Conservation (phyloP, 1,284 basidiomycete species). For the Apiotrichum montevideense region DNA sequence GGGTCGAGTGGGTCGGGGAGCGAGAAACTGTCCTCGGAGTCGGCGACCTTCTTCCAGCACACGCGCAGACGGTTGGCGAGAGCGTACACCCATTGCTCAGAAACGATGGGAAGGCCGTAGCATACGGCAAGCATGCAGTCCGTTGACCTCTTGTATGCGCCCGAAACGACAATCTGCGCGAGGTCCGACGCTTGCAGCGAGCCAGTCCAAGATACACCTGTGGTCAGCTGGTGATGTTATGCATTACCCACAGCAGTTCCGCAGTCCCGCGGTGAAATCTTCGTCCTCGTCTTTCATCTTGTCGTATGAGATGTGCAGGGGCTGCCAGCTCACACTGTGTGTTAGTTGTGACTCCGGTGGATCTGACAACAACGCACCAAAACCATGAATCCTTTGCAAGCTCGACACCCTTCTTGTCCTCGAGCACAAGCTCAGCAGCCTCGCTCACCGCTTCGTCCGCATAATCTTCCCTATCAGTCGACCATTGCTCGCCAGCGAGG, state of each 20-base stretch:
- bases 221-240: not conserved
- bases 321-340: conserved; percentile 11
- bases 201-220: conserved; percentile 29
- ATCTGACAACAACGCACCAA: conserved; percentile 17
- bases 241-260: conserved; percentile 23
- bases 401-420: conserved; percentile 16
- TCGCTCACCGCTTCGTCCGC: conserved; percentile 6
- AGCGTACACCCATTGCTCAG: conserved; percentile 24
- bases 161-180: conserved; percentile 24
- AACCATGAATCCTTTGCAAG: conserved; percentile 21
- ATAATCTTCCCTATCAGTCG: conserved; percentile 25
- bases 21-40: conserved; percentile 32
- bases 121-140: conserved; percentile 29
- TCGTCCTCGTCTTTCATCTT: conserved; percentile 31
- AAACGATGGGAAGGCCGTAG: conserved; percentile 33
- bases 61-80: conserved; percentile 17
- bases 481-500: conserved; percentile 11
- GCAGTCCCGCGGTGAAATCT: conserved; percentile 12
- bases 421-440: conserved; percentile 15
- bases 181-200: conserved; percentile 19
- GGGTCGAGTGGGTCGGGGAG: conserved; percentile 23
- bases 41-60: conserved; percentile 38
- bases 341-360: not conserved
- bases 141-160: conserved; percentile 9
- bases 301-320: conserved; percentile 20